Evolutionary conservation across 352 stramenopile species (phyloP), one percentile per base, ranked within the genome.

Genomic region (Thraustochytrium striatum): DNA sequence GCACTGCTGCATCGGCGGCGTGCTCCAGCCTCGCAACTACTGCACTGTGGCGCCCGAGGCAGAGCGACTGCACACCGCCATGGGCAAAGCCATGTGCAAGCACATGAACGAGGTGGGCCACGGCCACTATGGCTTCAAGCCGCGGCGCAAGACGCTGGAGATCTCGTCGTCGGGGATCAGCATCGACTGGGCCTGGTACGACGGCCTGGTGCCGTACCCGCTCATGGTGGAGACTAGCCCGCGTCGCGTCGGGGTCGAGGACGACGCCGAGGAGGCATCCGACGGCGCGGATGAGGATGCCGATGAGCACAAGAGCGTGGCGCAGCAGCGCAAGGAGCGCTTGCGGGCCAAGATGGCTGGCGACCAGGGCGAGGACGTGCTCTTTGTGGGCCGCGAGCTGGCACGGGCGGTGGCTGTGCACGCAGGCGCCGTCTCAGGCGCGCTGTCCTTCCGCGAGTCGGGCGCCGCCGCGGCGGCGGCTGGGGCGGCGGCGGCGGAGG

Each of bases 141-240:
- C 44, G 21, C 44, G 65, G 11, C 65, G 65, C 32, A 75, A 75
- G 50, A 75, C 65, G 19, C 25, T 75, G 16, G 65, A 75, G 50
- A 75, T 75, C 2, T 75, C 65, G 3, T 75, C 65, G 32, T 75
- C 65, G 5, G 65, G 65, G 5, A 75, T 75, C 30, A 61, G 41
- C 32, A 75, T 75, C 50, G 65, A 75, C 36, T 75, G 65, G 65
- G 65, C 65, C 16, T 75, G 58, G 32, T 75, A 75, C 50, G 65
- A 75, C 50, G 65, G 41, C 7, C 65, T 75, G 8, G 61, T 75
- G 11, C 65, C 65, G 21, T 75, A 75, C 39, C 65, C 65, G 25
- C 44, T 75, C 32, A 75, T 75, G 65, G 61, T 75, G 1, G 65
- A 75, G 50, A 75, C 65, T 7, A 75, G 65, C 65, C 68, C 65